Conservation (phyloP, 75 land plant genomes). For the Larix kaempferi region DNA sequence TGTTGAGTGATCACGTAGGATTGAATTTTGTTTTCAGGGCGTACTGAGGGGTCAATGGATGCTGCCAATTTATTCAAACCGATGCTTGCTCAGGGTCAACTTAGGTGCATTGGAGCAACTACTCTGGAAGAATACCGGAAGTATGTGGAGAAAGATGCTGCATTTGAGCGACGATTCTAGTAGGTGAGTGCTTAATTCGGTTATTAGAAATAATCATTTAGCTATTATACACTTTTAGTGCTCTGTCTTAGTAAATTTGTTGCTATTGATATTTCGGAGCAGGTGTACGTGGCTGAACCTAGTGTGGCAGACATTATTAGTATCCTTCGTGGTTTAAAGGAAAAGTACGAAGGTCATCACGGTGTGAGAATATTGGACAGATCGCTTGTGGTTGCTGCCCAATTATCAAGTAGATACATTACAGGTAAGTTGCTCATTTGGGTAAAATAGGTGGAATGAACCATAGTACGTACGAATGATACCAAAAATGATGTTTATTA, state of each 20-base stretch:
- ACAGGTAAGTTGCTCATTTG: slow-evolving; percentile 42
- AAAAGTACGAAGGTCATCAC: slow-evolving; percentile 95
- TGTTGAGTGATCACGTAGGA: no score
- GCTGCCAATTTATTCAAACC: slow-evolving; percentile 99
- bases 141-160: slow-evolving; percentile 99
- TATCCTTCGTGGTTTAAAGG: slow-evolving; percentile 90
- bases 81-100: slow-evolving; percentile 96
- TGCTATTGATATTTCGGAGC: background rate
- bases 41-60: slow-evolving; percentile 98
- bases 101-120: slow-evolving; percentile 95
- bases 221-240: background rate
- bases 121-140: slow-evolving; percentile 95
- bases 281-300: slow-evolving; percentile 95
- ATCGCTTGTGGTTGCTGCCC: slow-evolving; percentile 91
- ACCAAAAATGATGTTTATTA: background rate
- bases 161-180: slow-evolving; percentile 94
- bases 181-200: slow-evolving; percentile 27
- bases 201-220: background rate
- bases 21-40: slow-evolving; percentile 17
- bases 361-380: slow-evolving; percentile 94
- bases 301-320: slow-evolving; percentile 85
- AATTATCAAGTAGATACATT: slow-evolving; percentile 82
- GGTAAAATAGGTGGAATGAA: no score
- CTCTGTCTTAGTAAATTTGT: background rate
- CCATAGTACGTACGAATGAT: no score